Percentiles rank a stretch among this genome's conserved stretches.
These are phyloP conservation scores for Brettanomyces nanus DNA, from an alignment of 805 yeast genomes.

Conservation along the genomic window DNA sequence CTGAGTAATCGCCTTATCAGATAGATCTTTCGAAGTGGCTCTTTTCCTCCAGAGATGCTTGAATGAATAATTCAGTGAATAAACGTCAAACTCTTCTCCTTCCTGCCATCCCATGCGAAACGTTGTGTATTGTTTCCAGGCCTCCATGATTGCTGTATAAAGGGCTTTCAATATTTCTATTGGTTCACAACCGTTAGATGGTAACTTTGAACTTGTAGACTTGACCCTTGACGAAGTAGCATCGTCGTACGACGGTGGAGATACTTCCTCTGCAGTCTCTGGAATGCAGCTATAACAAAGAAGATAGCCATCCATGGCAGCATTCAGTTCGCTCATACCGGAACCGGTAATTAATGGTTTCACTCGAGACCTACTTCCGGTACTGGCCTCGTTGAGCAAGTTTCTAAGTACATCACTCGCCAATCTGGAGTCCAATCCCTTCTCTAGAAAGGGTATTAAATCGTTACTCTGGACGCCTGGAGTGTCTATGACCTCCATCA, in stretches of 20 bases:
- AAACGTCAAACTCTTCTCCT: constrained; percentile 62
- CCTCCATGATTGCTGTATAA: constrained; percentile 53
- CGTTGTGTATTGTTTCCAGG: constrained; percentile 60
- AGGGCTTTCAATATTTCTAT: constrained; percentile 36
- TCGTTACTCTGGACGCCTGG: constrained; percentile 61
- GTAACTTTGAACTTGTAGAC: not conserved
- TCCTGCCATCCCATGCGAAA: constrained; percentile 50
- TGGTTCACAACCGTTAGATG: constrained; percentile 7
- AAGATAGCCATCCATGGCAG: constrained; percentile 66
- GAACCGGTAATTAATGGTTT: constrained; percentile 67
- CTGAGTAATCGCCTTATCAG: constrained; percentile 1
- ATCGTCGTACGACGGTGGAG: constrained; percentile 11
- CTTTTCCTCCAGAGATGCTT: constrained; percentile 48
- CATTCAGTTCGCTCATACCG: constrained; percentile 72
- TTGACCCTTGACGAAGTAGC: not conserved
- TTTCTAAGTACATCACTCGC: constrained; percentile 52
- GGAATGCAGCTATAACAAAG: constrained; percentile 68
- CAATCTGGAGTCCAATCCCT: constrained; percentile 54
- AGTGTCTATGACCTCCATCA: constrained; percentile 65
- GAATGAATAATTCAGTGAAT: constrained; percentile 49
- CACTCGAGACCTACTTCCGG: constrained; percentile 29
- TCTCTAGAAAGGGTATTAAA: constrained; percentile 69
- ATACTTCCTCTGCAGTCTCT: constrained; percentile 27
- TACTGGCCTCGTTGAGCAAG: constrained; percentile 23
- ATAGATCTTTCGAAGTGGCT: constrained; percentile 7